Evolutionary conservation across 176 grass and related monocot genomes (phyloP).

Genomic region (Saccharum spontaneum): DNA sequence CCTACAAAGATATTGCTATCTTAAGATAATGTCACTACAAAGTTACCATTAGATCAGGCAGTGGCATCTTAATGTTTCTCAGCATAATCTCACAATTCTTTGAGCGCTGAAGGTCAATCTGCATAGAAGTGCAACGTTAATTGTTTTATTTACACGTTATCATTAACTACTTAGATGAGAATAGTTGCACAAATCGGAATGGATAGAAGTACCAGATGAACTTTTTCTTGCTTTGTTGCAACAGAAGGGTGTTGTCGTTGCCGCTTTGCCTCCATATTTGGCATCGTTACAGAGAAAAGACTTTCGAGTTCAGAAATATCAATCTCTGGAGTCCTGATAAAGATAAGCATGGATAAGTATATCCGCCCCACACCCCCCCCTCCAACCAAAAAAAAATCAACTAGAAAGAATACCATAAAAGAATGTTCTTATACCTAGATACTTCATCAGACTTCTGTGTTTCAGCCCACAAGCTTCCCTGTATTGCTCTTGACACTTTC

Average conservation of each 20-base stretch:
- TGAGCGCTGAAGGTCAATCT: constrained; percentile 92
- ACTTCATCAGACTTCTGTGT: constrained; percentile 66
- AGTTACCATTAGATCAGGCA: constrained; percentile 84
- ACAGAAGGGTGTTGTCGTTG: constrained; percentile 45
- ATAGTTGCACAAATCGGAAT: constrained; percentile 19
- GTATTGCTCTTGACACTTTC: constrained; percentile 84
- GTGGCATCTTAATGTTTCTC: constrained; percentile 87
- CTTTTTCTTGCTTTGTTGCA: constrained; percentile 70
- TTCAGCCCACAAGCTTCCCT: constrained; percentile 97
- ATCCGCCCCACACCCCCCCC: background rate
- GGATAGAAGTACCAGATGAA: constrained; percentile 62
- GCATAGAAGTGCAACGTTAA: constrained; percentile 32
- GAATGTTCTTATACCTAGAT: constrained; percentile 42
- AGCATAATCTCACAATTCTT: constrained; percentile 99
- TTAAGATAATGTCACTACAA: constrained; percentile 22
- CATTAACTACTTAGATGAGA: background rate
- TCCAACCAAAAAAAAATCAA: background rate
- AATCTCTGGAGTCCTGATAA: constrained; percentile 81
- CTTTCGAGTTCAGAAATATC: constrained; percentile 90
- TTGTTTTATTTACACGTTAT: constrained; percentile 7
- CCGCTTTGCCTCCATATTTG: constrained; percentile 63
- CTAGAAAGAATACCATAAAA: constrained; percentile 32
- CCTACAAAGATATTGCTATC: constrained; percentile 10
- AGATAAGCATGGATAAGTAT: constrained; percentile 27
- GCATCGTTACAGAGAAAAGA: constrained; percentile 69